These are phyloP conservation scores for Kitagawia praeruptora DNA, from an alignment of 129 eudicot species.

Conservation along the genomic window DNA sequence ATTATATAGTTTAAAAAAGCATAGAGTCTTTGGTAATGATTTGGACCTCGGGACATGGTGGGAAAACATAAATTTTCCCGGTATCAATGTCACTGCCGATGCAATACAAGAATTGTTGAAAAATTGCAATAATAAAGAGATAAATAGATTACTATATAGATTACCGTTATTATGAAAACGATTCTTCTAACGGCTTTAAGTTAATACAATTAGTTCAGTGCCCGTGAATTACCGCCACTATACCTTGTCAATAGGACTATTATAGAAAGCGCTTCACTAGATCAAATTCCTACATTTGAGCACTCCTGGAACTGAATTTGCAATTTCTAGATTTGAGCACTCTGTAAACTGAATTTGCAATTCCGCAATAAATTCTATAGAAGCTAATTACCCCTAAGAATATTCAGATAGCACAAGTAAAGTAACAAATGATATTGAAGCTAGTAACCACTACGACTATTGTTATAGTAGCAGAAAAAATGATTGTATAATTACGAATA, in stretches of 20 bases:
- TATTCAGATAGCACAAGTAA: not conserved
- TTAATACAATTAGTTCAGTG: not conserved
- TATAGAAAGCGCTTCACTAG: not conserved
- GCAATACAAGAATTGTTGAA: not conserved
- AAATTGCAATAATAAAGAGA: not conserved
- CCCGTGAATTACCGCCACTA: not conserved
- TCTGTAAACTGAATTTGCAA: not conserved
- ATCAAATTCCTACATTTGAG: not conserved
- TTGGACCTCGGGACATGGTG: not conserved
- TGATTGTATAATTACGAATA: not conserved
- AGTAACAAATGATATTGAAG: not conserved
- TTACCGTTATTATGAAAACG: not conserved
- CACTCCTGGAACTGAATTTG: not conserved
- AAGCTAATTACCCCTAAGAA: no score
- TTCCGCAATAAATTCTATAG: not conserved
- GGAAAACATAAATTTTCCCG: not conserved
- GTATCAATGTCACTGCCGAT: not conserved
- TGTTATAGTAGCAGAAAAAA: not conserved
- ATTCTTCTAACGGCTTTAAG: not conserved
- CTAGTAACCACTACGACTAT: not conserved
- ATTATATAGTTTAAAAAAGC: not conserved
- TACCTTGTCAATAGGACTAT: not conserved
- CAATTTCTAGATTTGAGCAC: not conserved
- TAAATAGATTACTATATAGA: not conserved
- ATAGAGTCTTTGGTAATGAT: not conserved